A percentile compares a stretch with the other conserved stretches of the same genome.
Evolutionary conservation across 257 asterid species (phyloP).

Genomic region (Cinchona pubescens): DNA sequence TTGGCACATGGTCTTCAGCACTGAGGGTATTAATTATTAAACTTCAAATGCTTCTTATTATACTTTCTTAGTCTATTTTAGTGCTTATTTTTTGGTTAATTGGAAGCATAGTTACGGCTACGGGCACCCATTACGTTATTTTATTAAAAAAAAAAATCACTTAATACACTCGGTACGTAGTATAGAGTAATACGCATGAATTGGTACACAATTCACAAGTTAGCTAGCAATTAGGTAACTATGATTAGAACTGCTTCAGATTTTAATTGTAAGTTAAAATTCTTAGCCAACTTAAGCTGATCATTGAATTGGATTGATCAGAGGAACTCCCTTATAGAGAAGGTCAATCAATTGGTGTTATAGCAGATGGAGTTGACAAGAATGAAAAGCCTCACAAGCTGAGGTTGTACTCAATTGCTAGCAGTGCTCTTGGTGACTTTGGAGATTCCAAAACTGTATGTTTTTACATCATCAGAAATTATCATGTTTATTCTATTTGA

Average conservation of each 20-base stretch:
- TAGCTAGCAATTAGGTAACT: too few species aligned
- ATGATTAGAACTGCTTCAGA: not conserved
- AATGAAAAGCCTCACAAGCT: slow-evolving; percentile 96
- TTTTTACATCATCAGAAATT: not conserved
- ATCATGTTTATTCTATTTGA: not conserved
- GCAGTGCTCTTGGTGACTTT: slow-evolving; percentile 96
- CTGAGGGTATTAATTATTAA: slow-evolving; percentile 76
- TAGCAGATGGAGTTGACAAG: slow-evolving; percentile 88
- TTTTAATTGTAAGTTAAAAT: not conserved
- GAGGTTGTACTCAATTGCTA: slow-evolving; percentile 89
- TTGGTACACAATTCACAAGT: too few species aligned
- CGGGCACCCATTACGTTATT: too few species aligned
- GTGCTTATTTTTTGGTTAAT: not conserved
- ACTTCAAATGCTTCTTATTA: not conserved
- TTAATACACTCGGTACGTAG: too few species aligned
- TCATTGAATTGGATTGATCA: slow-evolving; percentile 28
- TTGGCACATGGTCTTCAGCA: slow-evolving; percentile 96
- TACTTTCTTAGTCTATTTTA: not conserved
- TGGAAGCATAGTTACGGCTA: too few species aligned
- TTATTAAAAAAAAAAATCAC: too few species aligned
- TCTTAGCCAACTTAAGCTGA: not conserved
- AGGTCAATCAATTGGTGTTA: slow-evolving; percentile 93
- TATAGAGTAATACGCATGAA: too few species aligned
- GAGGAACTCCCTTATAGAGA: slow-evolving; percentile 93
- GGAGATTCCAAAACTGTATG: slow-evolving; percentile 97